Conservation (phyloP, 345 rosid genomes). For the Euphorbia pulcherrima region DNA sequence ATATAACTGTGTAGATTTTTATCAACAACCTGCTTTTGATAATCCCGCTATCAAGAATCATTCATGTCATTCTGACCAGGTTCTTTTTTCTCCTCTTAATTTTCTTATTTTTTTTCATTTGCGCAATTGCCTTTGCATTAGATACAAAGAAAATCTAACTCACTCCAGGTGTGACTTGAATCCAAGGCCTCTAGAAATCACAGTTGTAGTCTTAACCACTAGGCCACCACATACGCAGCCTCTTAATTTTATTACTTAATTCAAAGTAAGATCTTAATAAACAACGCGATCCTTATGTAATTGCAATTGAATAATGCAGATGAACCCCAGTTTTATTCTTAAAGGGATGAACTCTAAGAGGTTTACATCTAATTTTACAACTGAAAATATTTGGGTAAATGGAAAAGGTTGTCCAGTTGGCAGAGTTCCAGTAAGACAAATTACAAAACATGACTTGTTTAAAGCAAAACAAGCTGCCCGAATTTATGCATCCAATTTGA, state of each 20-base stretch:
- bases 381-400: not conserved
- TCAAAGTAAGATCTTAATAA: no score
- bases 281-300: no score
- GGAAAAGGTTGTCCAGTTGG: conserved; percentile 2
- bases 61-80: not conserved
- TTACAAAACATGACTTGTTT: not conserved
- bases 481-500: conserved; percentile 1
- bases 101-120: no score
- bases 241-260: no score
- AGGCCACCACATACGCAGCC: no score
- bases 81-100: no score
- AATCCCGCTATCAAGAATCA: conserved; percentile 12
- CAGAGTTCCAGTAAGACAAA: not conserved
- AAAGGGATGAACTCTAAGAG: not conserved
- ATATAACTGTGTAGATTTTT: conserved; percentile 16
- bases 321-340: not conserved
- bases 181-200: no score
- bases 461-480: not conserved
- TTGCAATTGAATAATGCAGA: not conserved
- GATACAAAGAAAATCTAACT: no score
- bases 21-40: conserved; percentile 27
- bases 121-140: no score
- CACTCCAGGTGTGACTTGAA: no score
- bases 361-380: not conserved
- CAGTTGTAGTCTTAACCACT: no score